Conservation (phyloP, 2,329 filamentous ascomycete species). For the Microcera coccophila region DNA sequence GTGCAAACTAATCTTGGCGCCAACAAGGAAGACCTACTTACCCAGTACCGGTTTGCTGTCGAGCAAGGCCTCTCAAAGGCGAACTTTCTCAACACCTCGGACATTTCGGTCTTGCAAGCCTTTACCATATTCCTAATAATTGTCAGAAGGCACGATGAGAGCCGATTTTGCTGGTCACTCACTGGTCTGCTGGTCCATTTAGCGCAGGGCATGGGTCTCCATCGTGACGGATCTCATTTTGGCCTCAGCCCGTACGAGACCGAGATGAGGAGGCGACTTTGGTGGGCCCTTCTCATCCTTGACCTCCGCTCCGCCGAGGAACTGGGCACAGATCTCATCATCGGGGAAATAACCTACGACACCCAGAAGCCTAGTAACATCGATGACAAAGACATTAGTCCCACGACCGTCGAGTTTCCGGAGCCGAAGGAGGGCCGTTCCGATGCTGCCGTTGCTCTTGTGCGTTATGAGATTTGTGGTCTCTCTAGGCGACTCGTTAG, state of each 20-base stretch:
- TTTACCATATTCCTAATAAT: conserved; percentile 53
- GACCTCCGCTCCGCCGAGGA: conserved; percentile 55
- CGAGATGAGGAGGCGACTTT: conserved; percentile 57
- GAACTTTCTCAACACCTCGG: conserved; percentile 54
- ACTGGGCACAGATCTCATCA: conserved; percentile 45
- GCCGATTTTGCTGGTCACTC: conserved; percentile 57
- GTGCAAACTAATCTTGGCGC: conserved; percentile 40
- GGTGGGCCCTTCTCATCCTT: conserved; percentile 57
- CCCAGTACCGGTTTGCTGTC: conserved; percentile 49
- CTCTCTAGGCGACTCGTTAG: conserved; percentile 36
- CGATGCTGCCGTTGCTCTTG: conserved; percentile 46
- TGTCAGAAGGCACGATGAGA: conserved; percentile 44
- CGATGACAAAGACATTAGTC: conserved; percentile 46
- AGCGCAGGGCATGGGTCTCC: conserved; percentile 57
- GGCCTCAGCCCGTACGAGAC: conserved; percentile 54
- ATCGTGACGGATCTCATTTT: conserved; percentile 51
- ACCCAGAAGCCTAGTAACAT: conserved; percentile 48
- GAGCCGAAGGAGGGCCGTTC: conserved; percentile 47
- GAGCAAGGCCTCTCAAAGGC: conserved; percentile 56
- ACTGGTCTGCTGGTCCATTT: conserved; percentile 56
- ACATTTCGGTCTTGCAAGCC: conserved; percentile 55
- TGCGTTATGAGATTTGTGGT: conserved; percentile 50
- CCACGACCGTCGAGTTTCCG: conserved; percentile 46
- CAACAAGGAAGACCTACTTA: conserved; percentile 42
- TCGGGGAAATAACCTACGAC: conserved; percentile 42